Percentiles rank a stretch among this genome's conserved stretches.
Conservation (phyloP, 140 eudicot species). For the Artemisia princeps region DNA sequence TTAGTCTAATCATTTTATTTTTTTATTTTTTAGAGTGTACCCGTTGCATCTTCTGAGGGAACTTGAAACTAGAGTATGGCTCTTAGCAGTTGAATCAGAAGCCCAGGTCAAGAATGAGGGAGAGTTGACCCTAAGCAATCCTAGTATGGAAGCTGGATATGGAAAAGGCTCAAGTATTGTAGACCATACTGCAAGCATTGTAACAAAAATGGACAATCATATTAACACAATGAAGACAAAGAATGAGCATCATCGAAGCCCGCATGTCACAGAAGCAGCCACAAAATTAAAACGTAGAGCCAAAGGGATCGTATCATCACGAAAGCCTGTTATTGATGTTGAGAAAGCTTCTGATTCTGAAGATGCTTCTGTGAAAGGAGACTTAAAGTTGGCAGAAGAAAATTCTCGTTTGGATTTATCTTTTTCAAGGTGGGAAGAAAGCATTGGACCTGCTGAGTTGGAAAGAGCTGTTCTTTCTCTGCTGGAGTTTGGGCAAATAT, state of each 20-base stretch:
- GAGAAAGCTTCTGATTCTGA: conserved; percentile 57
- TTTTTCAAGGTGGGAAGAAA: conserved; percentile 86
- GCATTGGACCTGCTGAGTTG: conserved; percentile 85
- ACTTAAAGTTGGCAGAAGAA: conserved; percentile 44
- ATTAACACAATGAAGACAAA: conserved; percentile 44
- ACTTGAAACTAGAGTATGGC: conserved; percentile 97
- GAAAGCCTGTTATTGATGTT: conserved; percentile 46
- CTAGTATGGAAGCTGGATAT: conserved; percentile 38
- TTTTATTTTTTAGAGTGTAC: conserved; percentile 41
- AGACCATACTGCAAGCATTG: conserved; percentile 69
- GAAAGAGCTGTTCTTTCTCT: conserved; percentile 91
- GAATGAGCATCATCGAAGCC: conserved; percentile 34
- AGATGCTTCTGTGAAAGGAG: conserved; percentile 25
- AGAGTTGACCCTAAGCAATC: conserved; percentile 38
- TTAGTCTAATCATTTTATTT: background rate
- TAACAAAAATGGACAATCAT: conserved; percentile 81
- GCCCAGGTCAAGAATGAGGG: conserved; percentile 75
- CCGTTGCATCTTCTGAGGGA: conserved; percentile 85
- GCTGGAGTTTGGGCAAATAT: conserved; percentile 84
- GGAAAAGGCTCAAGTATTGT: conserved; percentile 59
- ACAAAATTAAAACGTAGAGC: conserved; percentile 63
- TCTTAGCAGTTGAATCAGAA: conserved; percentile 94
- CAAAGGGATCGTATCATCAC: conserved; percentile 45
- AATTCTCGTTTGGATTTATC: conserved; percentile 41
- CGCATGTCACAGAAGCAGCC: conserved; percentile 45